Conservation (phyloP, 768 basidiomycete species). For the Rhodotorula taiwanensis region DNA sequence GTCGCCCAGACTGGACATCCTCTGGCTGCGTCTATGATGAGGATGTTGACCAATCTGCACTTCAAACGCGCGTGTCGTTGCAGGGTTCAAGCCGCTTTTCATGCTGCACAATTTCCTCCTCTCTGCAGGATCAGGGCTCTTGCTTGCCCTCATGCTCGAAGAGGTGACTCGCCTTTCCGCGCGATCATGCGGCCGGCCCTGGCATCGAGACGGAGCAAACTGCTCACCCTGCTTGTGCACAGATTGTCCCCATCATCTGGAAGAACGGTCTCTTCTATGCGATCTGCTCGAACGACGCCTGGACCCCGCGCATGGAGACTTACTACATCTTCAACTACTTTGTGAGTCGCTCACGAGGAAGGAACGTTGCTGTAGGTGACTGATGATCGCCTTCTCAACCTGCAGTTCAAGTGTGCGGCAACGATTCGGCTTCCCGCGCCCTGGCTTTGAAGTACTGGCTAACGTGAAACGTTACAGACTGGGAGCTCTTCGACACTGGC, state of each 20-base stretch:
- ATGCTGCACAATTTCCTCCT: conserved; percentile 76
- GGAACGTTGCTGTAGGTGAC: too few species aligned
- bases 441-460: too few species aligned
- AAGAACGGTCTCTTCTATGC: conserved; percentile 65
- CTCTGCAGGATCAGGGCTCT: conserved; percentile 70
- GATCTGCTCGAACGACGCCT: conserved; percentile 68
- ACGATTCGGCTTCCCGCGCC: too few species aligned
- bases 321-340: conserved; percentile 99
- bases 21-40: not conserved
- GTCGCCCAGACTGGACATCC: too few species aligned
- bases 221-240: too few species aligned
- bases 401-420: conserved; percentile 34
- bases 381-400: not conserved
- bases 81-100: conserved; percentile 46
- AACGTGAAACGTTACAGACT: conserved; percentile 45
- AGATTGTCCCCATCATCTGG: conserved; percentile 61
- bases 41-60: not conserved
- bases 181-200: not conserved
- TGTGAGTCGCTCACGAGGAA: conserved; percentile 53
- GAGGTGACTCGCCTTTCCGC: conserved; percentile 51
- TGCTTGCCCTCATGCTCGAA: conserved; percentile 83
- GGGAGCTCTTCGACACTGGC: conserved; percentile 91
- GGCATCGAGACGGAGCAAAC: too few species aligned
- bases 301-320: conserved; percentile 78
- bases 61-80: not conserved